Evolutionary conservation across 306 rosid species (phyloP).

Genomic region (Corylus americana): DNA sequence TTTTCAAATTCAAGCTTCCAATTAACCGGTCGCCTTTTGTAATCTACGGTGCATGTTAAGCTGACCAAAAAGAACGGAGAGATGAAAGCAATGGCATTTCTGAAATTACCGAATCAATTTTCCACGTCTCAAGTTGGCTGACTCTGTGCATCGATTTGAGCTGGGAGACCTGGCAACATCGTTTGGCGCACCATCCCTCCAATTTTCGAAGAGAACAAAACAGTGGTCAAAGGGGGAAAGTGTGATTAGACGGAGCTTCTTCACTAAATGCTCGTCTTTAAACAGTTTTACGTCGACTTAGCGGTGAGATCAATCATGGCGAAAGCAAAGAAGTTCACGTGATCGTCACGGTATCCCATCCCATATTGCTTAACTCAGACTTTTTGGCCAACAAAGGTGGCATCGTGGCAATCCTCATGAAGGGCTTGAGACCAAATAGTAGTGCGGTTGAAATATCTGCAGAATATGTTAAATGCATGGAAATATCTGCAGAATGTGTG

Average conservation of each 20-base stretch:
- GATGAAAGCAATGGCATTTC: not conserved
- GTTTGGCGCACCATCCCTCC: not conserved
- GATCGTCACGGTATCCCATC: not conserved
- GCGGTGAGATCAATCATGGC: not conserved
- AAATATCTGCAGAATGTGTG: no score
- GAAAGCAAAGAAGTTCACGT: not conserved
- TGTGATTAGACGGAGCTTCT: not conserved
- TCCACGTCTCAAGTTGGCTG: not conserved
- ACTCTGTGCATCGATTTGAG: not conserved
- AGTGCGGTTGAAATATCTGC: no score
- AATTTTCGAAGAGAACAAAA: slow-evolving; percentile 4
- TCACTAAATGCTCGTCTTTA: not conserved
- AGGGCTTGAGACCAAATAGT: no score
- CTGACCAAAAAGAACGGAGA: not conserved
- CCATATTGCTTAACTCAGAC: no score
- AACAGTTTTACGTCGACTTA: not conserved
- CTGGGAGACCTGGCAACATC: not conserved
- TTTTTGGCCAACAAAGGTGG: not conserved
- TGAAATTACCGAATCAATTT: no score
- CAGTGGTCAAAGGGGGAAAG: not conserved
- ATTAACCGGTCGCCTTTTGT: not conserved
- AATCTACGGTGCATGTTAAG: not conserved
- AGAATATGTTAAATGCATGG: no score
- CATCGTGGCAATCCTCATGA: not conserved
- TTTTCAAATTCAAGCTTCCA: no score